Evolutionary conservation across 768 basidiomycete species (phyloP), one percentile per base, ranked within the genome.

Genomic region (Piloderma croceum): DNA sequence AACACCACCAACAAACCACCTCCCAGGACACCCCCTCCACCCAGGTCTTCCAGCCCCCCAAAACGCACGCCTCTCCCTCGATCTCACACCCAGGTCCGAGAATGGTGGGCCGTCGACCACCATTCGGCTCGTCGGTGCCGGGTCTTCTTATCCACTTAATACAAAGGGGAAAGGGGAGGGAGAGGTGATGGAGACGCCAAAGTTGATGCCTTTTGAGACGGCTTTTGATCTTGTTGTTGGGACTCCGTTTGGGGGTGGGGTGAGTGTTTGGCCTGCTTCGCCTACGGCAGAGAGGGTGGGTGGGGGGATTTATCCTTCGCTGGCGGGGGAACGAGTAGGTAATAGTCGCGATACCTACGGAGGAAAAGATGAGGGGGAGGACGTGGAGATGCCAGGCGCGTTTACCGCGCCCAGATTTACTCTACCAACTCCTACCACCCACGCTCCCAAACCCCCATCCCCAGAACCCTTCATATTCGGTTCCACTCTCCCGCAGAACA

Each of bases 401-500:
- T 41, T 61, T 3, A 43, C 35, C 15, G 39, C 51, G 5, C 39
- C 46, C 5, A 27, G 37, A 3, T 40, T 24, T 25, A 41, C 33
- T 20, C 31, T 23, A 49, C 20, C 27, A 51, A 12, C 38, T 47
- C 18, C 44, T 45, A 29, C 33, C 46, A 11, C 42, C 51, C 6
- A 29, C 49, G 17, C 41, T 52, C 25, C 52, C 62, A 7, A 59
- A 45, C 27, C 50, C 50, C 36, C 56, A 22, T 41, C 44, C 31
- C 56, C 57, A 2, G 58, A 72, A 18, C 77, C 80, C 0, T 90
- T 90, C 63, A 55, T 87, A 17, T 90, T 90, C 50, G 87, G 87
- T 19, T 89, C 87, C 0, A 81, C 85, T 0, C 69, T 76, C 3
- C 77, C 83, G 6, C 73, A 74, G 43, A 69, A 84, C 51, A 70